phyloP scores from a whole-genome alignment of 331 rosid genomes.

The Acacia pycnantha region DNA sequence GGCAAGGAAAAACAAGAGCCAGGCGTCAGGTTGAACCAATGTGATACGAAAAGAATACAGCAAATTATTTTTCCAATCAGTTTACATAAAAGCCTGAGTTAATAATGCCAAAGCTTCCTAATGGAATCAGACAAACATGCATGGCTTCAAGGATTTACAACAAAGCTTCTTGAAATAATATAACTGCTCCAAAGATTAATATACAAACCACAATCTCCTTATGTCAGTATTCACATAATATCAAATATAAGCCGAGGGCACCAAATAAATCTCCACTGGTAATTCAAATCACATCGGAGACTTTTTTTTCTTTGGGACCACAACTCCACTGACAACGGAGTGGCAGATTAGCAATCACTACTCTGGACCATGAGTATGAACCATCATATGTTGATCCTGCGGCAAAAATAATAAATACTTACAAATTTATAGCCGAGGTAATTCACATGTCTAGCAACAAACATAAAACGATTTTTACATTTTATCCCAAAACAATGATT shows the following conservation, averaged over 20 bases:
- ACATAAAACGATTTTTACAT: not conserved
- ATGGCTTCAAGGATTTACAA: constrained; percentile 29
- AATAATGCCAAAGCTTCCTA: not conserved
- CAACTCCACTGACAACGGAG: not conserved
- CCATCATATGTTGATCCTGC: constrained; percentile 66
- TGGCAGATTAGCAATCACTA: constrained; percentile 18
- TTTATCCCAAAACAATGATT: not conserved
- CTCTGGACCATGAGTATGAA: constrained; percentile 67
- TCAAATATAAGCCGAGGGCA: constrained; percentile 25
- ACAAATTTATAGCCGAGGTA: not conserved
- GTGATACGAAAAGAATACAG: not conserved
- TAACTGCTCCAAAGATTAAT: constrained; percentile 27
- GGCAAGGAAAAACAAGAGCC: not conserved
- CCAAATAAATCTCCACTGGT: constrained; percentile 24
- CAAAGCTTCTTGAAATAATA: constrained; percentile 16
- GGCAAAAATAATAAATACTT: constrained; percentile 23
- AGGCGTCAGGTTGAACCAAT: not conserved
- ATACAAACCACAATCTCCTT: constrained; percentile 36
- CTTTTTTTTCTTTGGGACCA: not conserved
- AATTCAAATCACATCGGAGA: constrained; percentile 21
- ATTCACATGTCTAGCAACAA: constrained; percentile 5
- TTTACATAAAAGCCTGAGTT: constrained; percentile 17
- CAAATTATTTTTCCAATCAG: constrained; percentile 27
- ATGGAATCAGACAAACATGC: constrained; percentile 29
- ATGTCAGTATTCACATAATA: constrained; percentile 34